Evolutionary conservation across 352 stramenopile species (phyloP).

Genomic region (Elongisporangium senticosum): DNA sequence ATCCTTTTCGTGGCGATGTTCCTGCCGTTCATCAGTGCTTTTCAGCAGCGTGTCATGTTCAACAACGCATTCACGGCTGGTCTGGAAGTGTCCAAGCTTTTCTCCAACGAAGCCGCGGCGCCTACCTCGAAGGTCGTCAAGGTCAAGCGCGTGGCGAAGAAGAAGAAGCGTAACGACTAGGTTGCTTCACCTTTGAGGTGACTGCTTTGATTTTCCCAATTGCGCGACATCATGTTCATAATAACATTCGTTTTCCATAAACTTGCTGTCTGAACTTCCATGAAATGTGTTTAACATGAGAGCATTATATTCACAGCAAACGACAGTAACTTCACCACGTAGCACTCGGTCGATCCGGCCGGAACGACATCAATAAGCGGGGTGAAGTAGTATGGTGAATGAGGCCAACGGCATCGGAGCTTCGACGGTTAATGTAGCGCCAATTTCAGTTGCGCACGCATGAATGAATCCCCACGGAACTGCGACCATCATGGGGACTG

Average conservation of each 20-base stretch:
- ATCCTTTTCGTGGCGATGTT: slow-evolving; percentile 89
- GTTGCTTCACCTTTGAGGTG: not conserved
- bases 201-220: not conserved
- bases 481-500: too few species aligned
- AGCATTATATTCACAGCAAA: too few species aligned
- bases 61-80: slow-evolving; percentile 88
- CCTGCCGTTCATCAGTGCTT: slow-evolving; percentile 83
- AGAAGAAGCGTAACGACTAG: slow-evolving; percentile 86
- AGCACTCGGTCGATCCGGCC: too few species aligned
- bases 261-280: not conserved
- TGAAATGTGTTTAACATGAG: too few species aligned
- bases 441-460: too few species aligned
- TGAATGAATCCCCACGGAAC: too few species aligned
- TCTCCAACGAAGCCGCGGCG: slow-evolving; percentile 79
- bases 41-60: slow-evolving; percentile 89
- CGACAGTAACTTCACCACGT: too few species aligned
- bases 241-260: not conserved
- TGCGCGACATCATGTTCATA: not conserved
- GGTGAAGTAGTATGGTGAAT: too few species aligned
- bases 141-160: slow-evolving; percentile 85
- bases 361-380: too few species aligned
- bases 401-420: too few species aligned
- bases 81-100: slow-evolving; percentile 86
- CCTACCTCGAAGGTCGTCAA: slow-evolving; percentile 61
- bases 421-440: too few species aligned